Conservation (phyloP, 2,329 filamentous ascomycete species). For the Plenodomus lindquistii region DNA sequence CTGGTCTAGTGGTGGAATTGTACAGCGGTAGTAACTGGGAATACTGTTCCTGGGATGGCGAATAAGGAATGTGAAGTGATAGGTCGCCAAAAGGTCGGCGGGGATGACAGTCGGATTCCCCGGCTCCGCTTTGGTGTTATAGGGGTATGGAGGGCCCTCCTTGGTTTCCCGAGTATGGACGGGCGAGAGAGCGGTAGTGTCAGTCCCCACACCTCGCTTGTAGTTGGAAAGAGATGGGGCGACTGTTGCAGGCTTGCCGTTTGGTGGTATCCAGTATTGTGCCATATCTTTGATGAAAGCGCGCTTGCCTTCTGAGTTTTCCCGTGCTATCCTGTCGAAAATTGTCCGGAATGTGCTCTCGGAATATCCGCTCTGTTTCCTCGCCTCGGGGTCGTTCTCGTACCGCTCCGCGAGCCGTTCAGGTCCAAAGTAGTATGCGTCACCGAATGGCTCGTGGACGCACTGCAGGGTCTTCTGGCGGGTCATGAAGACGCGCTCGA, state of each 20-base stretch:
- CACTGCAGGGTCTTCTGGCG: constrained; percentile 78
- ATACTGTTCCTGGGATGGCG: constrained; percentile 91
- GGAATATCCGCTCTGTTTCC: constrained; percentile 65
- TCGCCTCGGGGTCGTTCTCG: constrained; percentile 64
- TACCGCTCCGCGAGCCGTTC: constrained; percentile 83
- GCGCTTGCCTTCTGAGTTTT: constrained; percentile 81
- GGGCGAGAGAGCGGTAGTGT: constrained; percentile 40
- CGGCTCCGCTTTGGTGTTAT: constrained; percentile 62
- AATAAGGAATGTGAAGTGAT: constrained; percentile 96
- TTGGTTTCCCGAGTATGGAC: constrained; percentile 33
- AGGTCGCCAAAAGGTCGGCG: constrained; percentile 70
- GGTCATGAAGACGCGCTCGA: constrained; percentile 98
- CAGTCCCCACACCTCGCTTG: constrained; percentile 64
- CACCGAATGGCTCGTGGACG: constrained; percentile 94
- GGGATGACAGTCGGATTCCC: constrained; percentile 87
- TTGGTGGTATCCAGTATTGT: constrained; percentile 83
- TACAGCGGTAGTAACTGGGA: constrained; percentile 94
- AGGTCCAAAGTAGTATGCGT: constrained; percentile 94
- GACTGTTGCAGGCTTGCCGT: constrained; percentile 67
- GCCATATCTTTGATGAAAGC: constrained; percentile 98
- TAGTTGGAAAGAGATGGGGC: constrained; percentile 73
- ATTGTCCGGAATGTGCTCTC: constrained; percentile 76
- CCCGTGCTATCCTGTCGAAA: constrained; percentile 72
- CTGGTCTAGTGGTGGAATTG: constrained; percentile 79
- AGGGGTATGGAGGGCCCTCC: constrained; percentile 58